Conservation (phyloP, 164 flowering plant species). For the Warburgia ugandensis region DNA sequence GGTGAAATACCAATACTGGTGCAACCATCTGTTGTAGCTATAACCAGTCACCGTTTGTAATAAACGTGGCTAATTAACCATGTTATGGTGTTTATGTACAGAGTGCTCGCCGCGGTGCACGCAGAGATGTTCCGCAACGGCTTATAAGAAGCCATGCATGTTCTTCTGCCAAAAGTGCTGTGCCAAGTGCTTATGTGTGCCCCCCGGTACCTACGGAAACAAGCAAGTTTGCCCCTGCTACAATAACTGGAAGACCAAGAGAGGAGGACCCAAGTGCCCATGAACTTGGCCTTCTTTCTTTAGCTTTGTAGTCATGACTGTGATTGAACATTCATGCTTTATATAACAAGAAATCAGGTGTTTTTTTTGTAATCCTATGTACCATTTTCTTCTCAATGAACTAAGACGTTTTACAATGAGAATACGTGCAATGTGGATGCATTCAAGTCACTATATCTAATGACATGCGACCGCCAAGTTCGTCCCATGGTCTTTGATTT, state of each 20-base stretch:
- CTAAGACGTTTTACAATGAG: too few relatives aligned
- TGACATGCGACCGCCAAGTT: too few relatives aligned
- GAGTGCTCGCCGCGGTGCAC: constrained; percentile 20
- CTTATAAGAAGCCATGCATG: constrained; percentile 22
- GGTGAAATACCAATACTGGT: constrained; percentile 7
- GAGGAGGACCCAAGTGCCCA: constrained; percentile 27
- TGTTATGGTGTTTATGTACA: not conserved
- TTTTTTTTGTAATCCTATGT: too few relatives aligned
- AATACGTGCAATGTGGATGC: too few relatives aligned
- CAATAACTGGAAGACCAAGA: constrained; percentile 26
- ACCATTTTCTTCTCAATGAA: too few relatives aligned
- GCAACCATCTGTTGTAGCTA: not conserved
- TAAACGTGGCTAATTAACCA: not conserved
- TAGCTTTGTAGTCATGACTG: too few relatives aligned
- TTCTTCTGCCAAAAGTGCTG: constrained; percentile 25
- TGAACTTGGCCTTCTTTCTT: not conserved
- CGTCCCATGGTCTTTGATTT: too few relatives aligned
- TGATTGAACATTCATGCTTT: too few relatives aligned
- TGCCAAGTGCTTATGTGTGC: constrained; percentile 23
- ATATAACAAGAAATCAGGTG: too few relatives aligned
- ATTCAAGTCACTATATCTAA: too few relatives aligned
- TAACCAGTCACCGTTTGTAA: not conserved
- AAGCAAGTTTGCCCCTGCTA: constrained; percentile 26
- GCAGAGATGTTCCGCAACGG: constrained; percentile 17
- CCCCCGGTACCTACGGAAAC: constrained; percentile 24